Evolutionary conservation across 169 alveolate genomes (phyloP).

Genomic region (Cyclospora cayetanensis): DNA sequence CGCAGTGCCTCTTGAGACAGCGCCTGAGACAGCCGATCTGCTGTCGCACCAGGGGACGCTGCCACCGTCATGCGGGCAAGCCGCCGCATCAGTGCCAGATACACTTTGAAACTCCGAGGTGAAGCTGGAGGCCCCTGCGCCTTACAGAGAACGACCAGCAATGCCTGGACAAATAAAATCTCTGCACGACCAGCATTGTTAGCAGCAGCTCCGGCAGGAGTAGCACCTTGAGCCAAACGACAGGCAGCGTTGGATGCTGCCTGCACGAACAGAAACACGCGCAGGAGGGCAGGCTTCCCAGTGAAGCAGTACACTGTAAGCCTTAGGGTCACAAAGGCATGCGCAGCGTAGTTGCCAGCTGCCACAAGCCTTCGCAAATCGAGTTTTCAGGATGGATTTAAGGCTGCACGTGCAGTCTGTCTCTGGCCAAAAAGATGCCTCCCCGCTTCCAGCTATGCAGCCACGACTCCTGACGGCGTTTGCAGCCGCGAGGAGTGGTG

Average conservation of each 20-base stretch:
- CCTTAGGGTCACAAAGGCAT: no score
- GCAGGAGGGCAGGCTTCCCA: no score
- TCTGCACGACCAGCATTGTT: neutral
- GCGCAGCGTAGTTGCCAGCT: no score
- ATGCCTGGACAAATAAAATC: constrained; percentile 5
- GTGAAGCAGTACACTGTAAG: no score
- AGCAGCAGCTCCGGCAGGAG: constrained; percentile 18
- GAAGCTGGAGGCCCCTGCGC: constrained; percentile 16
- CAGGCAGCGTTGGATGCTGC: no score
- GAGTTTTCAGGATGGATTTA: no score
- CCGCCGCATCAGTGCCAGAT: constrained; percentile 51
- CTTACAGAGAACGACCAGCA: constrained; percentile 21
- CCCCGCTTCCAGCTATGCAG: no score
- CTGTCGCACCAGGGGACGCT: neutral
- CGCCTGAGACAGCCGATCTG: neutral
- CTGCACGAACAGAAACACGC: no score
- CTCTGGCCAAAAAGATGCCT: no score
- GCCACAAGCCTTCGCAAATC: no score
- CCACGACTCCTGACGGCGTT: neutral
- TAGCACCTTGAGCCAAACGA: neutral
- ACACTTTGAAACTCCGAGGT: constrained; percentile 6
- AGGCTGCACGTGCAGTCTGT: no score
- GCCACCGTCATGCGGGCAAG: constrained; percentile 31
- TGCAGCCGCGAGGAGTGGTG: no score
- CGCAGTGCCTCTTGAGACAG: constrained; percentile 47